phyloP scores from a whole-genome alignment of 2,329 filamentous ascomycete species.

The Berkeleyomyces basicola region DNA sequence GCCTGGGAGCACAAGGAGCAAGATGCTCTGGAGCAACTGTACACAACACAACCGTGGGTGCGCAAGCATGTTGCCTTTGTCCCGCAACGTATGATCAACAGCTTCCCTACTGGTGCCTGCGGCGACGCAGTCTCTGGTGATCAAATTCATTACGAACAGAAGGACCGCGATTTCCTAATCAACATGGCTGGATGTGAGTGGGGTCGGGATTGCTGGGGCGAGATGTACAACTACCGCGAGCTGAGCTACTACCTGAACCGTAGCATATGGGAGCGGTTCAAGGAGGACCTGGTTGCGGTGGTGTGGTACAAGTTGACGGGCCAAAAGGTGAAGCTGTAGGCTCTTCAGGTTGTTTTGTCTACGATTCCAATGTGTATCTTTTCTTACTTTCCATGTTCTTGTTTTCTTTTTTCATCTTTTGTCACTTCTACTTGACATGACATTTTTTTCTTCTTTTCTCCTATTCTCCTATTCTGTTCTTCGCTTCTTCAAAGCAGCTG shows the following conservation, averaged over 20 bases:
- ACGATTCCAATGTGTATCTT: conserved; percentile 14
- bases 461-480: neutral
- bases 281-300: conserved; percentile 45
- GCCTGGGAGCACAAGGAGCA: conserved; percentile 99
- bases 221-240: conserved; percentile 92
- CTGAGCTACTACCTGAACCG: conserved; percentile 82
- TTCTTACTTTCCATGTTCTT: conserved; percentile 4
- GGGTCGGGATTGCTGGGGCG: conserved; percentile 92
- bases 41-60: conserved; percentile 82
- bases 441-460: neutral
- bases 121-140: conserved; percentile 54
- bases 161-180: conserved; percentile 80
- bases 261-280: conserved; percentile 60
- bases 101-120: conserved; percentile 82
- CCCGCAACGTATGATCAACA: conserved; percentile 82
- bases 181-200: conserved; percentile 98
- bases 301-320: conserved; percentile 49
- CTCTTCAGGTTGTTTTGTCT: conserved; percentile 6
- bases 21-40: conserved; percentile 84
- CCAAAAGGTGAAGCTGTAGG: conserved; percentile 39
- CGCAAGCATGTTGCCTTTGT: conserved; percentile 78
- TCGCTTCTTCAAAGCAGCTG: neutral
- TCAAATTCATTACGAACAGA: conserved; percentile 69
- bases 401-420: conserved; percentile 2
- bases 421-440: neutral